phyloP scores from a whole-genome alignment of 2,329 filamentous ascomycete genomes.

The Exophiala xenobiotica region DNA sequence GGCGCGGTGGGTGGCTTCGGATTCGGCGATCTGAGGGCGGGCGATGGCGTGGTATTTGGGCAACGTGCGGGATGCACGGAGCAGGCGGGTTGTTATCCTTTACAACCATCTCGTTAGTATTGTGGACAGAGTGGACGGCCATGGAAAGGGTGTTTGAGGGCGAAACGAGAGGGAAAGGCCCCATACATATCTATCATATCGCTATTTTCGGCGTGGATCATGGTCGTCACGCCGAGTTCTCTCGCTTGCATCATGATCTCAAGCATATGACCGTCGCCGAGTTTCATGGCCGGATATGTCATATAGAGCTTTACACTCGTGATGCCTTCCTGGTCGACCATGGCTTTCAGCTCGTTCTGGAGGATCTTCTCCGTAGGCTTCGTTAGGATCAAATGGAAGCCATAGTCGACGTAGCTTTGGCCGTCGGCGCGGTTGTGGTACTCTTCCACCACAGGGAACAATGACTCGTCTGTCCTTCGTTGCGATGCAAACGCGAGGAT shows the following conservation, averaged over 20 bases:
- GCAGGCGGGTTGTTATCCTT: constrained; percentile 27
- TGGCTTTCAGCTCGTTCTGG: constrained; percentile 39
- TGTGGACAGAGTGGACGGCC: background rate
- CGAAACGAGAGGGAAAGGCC: background rate
- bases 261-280: constrained; percentile 44
- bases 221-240: constrained; percentile 45
- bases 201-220: constrained; percentile 50
- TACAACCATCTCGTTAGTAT: constrained; percentile 31
- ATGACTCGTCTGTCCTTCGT: constrained; percentile 45
- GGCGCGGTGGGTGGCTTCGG: constrained; percentile 50
- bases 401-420: constrained; percentile 57
- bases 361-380: constrained; percentile 36
- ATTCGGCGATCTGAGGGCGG: constrained; percentile 43
- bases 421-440: constrained; percentile 48
- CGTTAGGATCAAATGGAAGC: constrained; percentile 48
- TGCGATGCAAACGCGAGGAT: constrained; percentile 60
- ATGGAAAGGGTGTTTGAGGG: background rate
- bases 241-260: constrained; percentile 44
- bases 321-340: constrained; percentile 43
- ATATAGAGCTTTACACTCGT: constrained; percentile 50
- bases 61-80: constrained; percentile 11
- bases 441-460: constrained; percentile 48
- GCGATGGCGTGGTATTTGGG: constrained; percentile 46
- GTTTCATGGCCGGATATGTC: constrained; percentile 46
- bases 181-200: constrained; percentile 43